A percentile compares a stretch with the other conserved stretches of the same genome.
These are phyloP conservation scores for Dryas octopetala DNA, from an alignment of 306 rosid genomes.

Conservation along the genomic window DNA sequence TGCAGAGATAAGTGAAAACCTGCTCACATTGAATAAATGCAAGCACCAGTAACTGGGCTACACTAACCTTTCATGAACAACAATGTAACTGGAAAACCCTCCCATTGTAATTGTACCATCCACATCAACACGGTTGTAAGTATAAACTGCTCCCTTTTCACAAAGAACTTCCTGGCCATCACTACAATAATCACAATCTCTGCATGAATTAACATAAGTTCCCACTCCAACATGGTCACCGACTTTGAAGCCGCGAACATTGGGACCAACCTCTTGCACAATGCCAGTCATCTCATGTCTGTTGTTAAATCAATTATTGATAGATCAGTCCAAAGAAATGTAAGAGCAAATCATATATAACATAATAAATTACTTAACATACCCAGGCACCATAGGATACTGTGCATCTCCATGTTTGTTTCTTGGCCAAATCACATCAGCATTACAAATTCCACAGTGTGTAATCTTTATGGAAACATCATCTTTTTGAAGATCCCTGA, in stretches of 20 bases:
- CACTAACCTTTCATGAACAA: constrained; percentile 60
- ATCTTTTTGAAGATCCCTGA: constrained; percentile 51
- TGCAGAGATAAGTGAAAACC: too few species aligned
- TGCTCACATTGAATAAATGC: too few species aligned
- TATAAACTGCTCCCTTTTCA: constrained; percentile 34
- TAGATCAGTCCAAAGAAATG: neutral
- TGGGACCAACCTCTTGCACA: constrained; percentile 62
- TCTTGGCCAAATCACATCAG: constrained; percentile 58
- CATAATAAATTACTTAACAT: constrained; percentile 3
- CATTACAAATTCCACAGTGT: constrained; percentile 75
- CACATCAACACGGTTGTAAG: constrained; percentile 54
- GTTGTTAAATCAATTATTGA: constrained; percentile 1
- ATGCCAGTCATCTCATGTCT: constrained; percentile 86
- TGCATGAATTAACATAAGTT: constrained; percentile 66
- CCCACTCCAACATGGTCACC: constrained; percentile 88
- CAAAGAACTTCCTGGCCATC: constrained; percentile 52
- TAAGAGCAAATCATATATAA: neutral
- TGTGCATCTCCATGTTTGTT: constrained; percentile 47
- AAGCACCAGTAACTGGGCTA: too few species aligned
- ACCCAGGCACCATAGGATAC: constrained; percentile 84
- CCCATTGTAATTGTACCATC: constrained; percentile 81
- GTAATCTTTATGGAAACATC: constrained; percentile 67
- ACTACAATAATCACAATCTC: constrained; percentile 65
- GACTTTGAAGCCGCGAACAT: constrained; percentile 53
- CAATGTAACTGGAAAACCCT: constrained; percentile 65